Base-by-base conservation (phyloP, 805 yeast genomes). In the Lipomyces mesembrius region DNA sequence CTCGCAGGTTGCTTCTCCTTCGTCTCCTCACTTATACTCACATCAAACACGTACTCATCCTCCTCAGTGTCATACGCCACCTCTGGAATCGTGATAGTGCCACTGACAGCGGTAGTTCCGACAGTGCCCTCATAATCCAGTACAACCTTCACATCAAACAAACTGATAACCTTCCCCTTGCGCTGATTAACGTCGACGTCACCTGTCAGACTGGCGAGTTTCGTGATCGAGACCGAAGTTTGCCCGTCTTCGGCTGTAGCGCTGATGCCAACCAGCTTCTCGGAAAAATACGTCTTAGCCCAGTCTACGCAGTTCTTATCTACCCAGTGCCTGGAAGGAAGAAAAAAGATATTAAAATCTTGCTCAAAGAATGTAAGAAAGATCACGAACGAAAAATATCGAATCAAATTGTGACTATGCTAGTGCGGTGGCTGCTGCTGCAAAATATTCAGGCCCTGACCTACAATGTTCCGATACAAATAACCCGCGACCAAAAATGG, bases 141-240 rank as follows among this genome's bases (percentile, higher is more conserved):
- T 1, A 84, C 87, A 59, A 93, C 68, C 68, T 87, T 84, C 76
- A 95, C 81, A 74, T 95, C 99, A 78, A 92, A 95, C 66, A 95
- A 79, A 3, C 96, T 90, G 73, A 95, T 93, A 32, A 94, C 96
- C 78, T 94, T 93, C 17, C 99, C 99, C 78, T 95, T 95, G 74
- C 99, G 87, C 81, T 95, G 99, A 72, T 92, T 89, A 37, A 95
- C 98, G 76, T 93, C 99, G 71, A 93, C 97, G 74, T 95, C 99
- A 62, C 99, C 99, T 74, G 91, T 97, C 25, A 94, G 83, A 20
- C 85, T 79, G 22, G 87, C 84, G 17, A 90, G 80, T 32, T 79
- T 71, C 14, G 81, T 75, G 27, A 88, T 79, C 57, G 72, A 71
- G 34, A 79, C 83, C 2, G 71, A 62, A 37, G 73, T 69, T 37